Conservation (phyloP, 2,329 filamentous ascomycete species). For the Paraconiothyrium brasiliense region DNA sequence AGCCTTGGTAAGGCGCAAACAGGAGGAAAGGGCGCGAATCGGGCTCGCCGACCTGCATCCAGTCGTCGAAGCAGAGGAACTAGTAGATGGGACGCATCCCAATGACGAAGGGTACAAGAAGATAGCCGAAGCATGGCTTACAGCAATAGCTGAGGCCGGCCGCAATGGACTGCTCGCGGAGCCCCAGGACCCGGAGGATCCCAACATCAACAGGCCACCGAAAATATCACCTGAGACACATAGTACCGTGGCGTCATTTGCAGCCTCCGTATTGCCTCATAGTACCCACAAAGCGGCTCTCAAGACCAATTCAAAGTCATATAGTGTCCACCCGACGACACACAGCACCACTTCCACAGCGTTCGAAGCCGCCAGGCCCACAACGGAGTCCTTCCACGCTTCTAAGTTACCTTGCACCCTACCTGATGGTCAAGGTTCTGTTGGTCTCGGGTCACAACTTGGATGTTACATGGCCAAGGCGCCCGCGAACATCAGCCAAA, state of each 20-base stretch:
- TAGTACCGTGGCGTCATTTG: not conserved
- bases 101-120: slow-evolving; percentile 4
- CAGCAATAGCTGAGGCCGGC: slow-evolving; percentile 4
- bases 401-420: not conserved
- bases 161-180: slow-evolving; percentile 2
- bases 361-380: not conserved
- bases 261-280: not conserved
- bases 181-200: not conserved
- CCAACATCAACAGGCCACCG: not conserved
- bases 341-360: not conserved
- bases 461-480: not conserved
- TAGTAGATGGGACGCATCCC: slow-evolving; percentile 8
- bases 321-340: not conserved
- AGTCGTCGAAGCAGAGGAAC: slow-evolving; percentile 1
- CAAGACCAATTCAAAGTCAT: not conserved
- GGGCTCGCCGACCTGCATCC: slow-evolving; percentile 16
- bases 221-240: too few species aligned
- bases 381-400: not conserved
- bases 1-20: slow-evolving; percentile 1
- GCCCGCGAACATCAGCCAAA: not conserved
- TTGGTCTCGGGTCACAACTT: not conserved
- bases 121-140: not conserved
- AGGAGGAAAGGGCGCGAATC: slow-evolving; percentile 12
- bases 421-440: not conserved
- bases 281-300: not conserved